Base-by-base conservation (phyloP, 129 eudicot species). In the Centella asiatica region DNA sequence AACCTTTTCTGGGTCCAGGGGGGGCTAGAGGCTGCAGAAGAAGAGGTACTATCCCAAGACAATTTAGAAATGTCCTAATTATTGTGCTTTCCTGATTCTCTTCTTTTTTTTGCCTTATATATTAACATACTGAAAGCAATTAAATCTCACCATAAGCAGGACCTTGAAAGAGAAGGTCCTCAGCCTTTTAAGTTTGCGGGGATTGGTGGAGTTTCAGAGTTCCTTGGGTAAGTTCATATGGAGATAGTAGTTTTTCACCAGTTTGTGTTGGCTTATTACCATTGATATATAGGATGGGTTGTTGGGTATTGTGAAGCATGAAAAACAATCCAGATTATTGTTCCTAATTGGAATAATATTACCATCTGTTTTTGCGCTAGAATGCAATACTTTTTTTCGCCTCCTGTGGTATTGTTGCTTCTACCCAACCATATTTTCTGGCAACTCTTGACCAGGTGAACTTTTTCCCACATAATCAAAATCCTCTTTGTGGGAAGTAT, bases 1-100 rank as follows among this genome's bases (percentile, higher is more conserved):
- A 92, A 92, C 60, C 59, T 92, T 62, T 92, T 87, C 74, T 92
- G 95, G 98, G 83, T 92, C 78, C 98, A 92, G 78, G 98, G 95
- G 44, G 98, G 99, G 25, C 70, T 84, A 54, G 95, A 92, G 71
- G 88, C 96, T 68, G 90, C 96, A 2, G 98, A 92, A 73, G 96
- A 92, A 80, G 95, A 84, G 94, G 98, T 84, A 67, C 27, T 39
- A 27, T 19, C 31, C 23, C 57, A 56, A 15, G 17, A 44, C 57
- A 32, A 23, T 20, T 66, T 52, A 1, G 31, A 42, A 13, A 14
- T 2, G 20, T 39, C 19, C 33, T 37, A 22, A 14, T n/a, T 1
- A 49, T 28, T 10, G 18, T 27, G 8, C 5, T 32, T 59, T 4
- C 46, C 22, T 9, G 46, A 6, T 60, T 27, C 12, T 40, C 24